These are phyloP conservation scores for Fusarium papillatum DNA, from an alignment of 2,329 filamentous ascomycete genomes.

Conservation along the genomic window DNA sequence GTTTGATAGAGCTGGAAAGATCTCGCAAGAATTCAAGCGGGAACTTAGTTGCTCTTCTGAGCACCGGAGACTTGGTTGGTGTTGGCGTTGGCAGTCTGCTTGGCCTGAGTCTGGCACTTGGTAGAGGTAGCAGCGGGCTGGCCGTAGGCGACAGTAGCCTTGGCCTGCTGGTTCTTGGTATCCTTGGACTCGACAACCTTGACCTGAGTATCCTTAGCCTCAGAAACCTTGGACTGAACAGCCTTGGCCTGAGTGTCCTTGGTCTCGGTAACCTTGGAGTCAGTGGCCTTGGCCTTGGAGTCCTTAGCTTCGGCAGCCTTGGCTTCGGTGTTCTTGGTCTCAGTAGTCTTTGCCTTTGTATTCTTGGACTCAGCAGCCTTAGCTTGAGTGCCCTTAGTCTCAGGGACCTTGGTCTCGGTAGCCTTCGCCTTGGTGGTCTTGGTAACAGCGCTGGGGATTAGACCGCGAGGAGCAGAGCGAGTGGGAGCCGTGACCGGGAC, in stretches of 20 bases:
- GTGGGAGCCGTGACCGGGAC: not conserved
- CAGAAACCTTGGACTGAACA: not conserved
- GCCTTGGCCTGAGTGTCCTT: not conserved
- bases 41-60: not conserved
- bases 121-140: not conserved
- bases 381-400: not conserved
- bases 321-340: not conserved
- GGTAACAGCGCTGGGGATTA: not conserved
- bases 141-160: not conserved
- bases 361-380: not conserved
- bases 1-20: not conserved
- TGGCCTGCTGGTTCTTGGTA: not conserved
- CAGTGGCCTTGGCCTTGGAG: not conserved
- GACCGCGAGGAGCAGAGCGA: not conserved
- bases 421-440: not conserved
- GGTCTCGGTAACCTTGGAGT: not conserved
- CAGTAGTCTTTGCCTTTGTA: not conserved
- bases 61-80: not conserved
- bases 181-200: not conserved
- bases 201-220: not conserved
- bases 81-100: constrained; percentile 1
- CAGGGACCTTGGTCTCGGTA: not conserved
- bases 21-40: not conserved
- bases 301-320: not conserved
- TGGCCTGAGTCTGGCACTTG: not conserved